A percentile compares a stretch with the other conserved stretches of the same genome.
Evolutionary conservation across 2,329 filamentous ascomycete species (phyloP).

Genomic region (Graphiopsis chlorocephala): DNA sequence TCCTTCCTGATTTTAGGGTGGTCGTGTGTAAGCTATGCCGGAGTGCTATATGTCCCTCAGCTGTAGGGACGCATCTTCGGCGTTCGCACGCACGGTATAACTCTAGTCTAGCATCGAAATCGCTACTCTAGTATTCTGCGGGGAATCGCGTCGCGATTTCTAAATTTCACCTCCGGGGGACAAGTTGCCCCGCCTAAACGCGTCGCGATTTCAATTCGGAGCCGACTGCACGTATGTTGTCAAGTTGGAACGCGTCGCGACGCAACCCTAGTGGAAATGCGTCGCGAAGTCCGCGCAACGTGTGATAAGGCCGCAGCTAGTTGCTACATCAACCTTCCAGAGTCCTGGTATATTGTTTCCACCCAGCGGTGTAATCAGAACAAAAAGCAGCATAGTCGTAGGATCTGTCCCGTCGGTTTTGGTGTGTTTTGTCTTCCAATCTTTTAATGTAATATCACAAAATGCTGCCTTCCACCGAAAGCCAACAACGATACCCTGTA

Average conservation of each 20-base stretch:
- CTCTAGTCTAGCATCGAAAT: no score
- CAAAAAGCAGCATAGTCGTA: no score
- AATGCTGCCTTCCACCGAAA: neutral
- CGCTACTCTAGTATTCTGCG: conserved; percentile 7
- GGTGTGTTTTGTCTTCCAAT: neutral
- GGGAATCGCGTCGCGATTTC: conserved; percentile 1
- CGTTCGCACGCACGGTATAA: no score
- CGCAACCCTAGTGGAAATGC: neutral
- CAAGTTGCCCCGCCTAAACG: neutral
- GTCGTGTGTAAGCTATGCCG: no score
- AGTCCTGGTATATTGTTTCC: neutral
- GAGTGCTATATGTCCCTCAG: no score
- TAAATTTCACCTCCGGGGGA: neutral
- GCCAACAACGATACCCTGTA: neutral
- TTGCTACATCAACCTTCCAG: neutral
- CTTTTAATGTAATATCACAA: neutral
- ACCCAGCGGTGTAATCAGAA: neutral
- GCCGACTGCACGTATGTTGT: neutral
- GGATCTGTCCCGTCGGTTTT: no score
- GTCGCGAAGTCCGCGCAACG: neutral
- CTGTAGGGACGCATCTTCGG: no score
- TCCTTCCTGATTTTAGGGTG: no score
- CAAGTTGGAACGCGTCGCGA: neutral
- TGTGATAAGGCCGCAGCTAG: no score
- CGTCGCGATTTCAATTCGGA: neutral